These are phyloP conservation scores for Candida suzukii DNA, from an alignment of 805 yeast genomes.

Conservation along the genomic window DNA sequence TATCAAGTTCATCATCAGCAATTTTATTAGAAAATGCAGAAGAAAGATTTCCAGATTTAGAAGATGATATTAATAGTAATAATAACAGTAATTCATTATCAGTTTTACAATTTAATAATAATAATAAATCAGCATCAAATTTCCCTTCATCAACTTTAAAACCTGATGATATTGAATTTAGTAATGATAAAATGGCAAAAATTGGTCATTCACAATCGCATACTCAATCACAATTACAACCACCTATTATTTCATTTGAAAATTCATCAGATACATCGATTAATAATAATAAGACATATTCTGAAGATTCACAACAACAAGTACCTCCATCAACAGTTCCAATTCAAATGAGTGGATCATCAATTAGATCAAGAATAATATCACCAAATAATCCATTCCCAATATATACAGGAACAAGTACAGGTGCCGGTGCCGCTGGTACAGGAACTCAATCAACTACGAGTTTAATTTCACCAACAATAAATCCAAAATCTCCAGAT, in stretches of 20 bases:
- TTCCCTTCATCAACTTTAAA: constrained; percentile 3
- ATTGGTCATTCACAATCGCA: background rate
- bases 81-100: constrained; percentile 13
- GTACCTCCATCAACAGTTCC: too few species aligned
- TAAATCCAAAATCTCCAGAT: constrained; percentile 4
- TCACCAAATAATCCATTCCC: constrained; percentile 5
- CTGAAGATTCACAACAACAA: background rate
- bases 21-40: constrained; percentile 38
- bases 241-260: background rate
- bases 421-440: background rate
- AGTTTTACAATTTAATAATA: too few species aligned
- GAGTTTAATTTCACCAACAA: background rate
- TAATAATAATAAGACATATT: background rate
- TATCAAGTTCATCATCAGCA: constrained; percentile 1
- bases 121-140: background rate
- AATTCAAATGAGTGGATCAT: constrained; percentile 7
- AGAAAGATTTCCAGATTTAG: constrained; percentile 35
- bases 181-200: constrained; percentile 10
- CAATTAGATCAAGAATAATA: constrained; percentile 3
- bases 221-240: background rate
- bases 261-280: background rate
- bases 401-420: background rate
- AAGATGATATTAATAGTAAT: constrained; percentile 27
- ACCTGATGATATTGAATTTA: constrained; percentile 1
- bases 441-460: background rate